Conservation (phyloP, 2,329 filamentous ascomycete species). For the Calonectria leucothoes region DNA sequence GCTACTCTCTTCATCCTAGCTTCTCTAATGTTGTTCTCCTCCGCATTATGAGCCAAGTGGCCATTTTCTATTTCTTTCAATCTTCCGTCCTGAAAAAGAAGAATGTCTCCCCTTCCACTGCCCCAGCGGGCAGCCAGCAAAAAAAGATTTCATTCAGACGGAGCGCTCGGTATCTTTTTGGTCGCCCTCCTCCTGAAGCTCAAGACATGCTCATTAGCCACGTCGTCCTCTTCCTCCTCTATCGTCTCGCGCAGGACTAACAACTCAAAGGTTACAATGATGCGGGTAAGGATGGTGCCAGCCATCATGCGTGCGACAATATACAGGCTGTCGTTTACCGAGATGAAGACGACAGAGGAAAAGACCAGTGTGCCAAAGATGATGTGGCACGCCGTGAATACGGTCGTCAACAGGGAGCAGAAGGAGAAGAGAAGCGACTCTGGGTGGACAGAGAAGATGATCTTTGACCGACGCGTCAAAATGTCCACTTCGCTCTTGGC, state of each 20-base stretch:
- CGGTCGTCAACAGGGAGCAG: constrained; percentile 17
- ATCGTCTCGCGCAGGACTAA: constrained; percentile 18
- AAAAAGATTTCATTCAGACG: background rate
- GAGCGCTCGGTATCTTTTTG: background rate
- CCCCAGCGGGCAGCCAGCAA: background rate
- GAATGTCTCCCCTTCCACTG: background rate
- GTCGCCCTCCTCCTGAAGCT: background rate
- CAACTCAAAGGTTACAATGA: constrained; percentile 19
- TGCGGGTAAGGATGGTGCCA: constrained; percentile 12
- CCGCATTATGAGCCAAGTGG: background rate
- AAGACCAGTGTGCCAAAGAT: constrained; percentile 23
- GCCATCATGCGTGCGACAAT: constrained; percentile 18
- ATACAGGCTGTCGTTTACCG: constrained; percentile 21
- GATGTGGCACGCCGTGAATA: constrained; percentile 20
- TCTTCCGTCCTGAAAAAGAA: background rate
- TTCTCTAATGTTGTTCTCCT: background rate
- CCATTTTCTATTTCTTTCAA: background rate
- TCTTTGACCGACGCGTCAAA: constrained; percentile 15
- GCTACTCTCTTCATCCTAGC: background rate
- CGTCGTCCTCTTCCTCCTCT: constrained; percentile 12
- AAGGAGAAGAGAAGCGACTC: constrained; percentile 15
- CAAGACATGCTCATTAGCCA: background rate
- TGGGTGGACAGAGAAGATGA: constrained; percentile 16
- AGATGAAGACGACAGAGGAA: constrained; percentile 22
- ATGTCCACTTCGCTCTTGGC: constrained; percentile 15